These are phyloP conservation scores for Stevia rebaudiana DNA, from an alignment of 140 eudicot genomes.

Conservation along the genomic window DNA sequence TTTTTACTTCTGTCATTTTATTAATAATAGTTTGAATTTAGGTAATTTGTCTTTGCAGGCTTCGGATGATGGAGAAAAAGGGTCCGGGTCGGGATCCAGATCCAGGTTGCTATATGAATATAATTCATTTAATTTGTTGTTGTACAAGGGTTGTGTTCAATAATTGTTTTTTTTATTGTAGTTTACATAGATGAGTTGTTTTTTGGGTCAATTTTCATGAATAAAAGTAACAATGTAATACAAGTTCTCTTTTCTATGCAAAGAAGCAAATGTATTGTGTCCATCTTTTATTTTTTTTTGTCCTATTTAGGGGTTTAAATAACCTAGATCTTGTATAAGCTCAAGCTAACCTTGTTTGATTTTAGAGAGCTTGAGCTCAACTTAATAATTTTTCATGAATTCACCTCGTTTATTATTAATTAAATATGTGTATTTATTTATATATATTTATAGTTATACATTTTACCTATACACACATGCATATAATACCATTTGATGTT, in stretches of 20 bases:
- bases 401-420: too few relatives aligned
- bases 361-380: too few relatives aligned
- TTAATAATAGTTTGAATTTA: not conserved
- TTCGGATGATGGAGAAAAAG: not conserved
- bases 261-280: too few relatives aligned
- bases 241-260: not conserved
- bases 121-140: slow-evolving; percentile 15
- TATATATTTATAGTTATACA: too few relatives aligned
- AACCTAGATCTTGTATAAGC: too few relatives aligned
- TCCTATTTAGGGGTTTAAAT: not conserved
- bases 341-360: too few relatives aligned
- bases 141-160: slow-evolving; percentile 7
- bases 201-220: not conserved
- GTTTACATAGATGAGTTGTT: not conserved
- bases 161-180: not conserved
- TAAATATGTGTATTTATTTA: too few relatives aligned
- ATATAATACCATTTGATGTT: too few relatives aligned
- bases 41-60: slow-evolving; percentile 5
- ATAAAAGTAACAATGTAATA: slow-evolving; percentile 1
- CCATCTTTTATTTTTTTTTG: too few relatives aligned
- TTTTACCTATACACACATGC: too few relatives aligned
- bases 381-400: too few relatives aligned
- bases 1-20: slow-evolving; percentile 7
- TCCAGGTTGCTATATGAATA: not conserved
- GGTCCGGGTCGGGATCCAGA: not conserved